A percentile compares a stretch with the other conserved stretches of the same genome.
phyloP scores from a whole-genome alignment of 2,329 filamentous ascomycete genomes.

The Aureobasidium pullulans region DNA sequence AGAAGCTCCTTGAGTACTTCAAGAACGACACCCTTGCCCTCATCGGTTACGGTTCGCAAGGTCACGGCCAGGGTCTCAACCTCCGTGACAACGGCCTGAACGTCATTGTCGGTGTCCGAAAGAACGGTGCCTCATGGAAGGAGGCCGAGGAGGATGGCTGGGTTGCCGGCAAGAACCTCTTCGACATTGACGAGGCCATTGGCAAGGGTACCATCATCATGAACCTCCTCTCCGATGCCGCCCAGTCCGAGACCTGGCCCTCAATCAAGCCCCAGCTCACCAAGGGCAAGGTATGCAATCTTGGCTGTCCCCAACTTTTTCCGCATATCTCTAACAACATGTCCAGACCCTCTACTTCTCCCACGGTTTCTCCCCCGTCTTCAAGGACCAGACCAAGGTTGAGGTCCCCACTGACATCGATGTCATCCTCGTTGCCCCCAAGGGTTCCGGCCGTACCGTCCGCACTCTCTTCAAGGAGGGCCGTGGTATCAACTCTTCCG shows the following conservation, averaged over 20 bases:
- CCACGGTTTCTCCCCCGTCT: constrained; percentile 99
- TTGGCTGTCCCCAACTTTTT: not conserved
- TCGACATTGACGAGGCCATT: constrained; percentile 97
- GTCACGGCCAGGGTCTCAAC: constrained; percentile 98
- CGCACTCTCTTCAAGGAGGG: constrained; percentile 98
- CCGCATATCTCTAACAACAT: constrained; percentile 14
- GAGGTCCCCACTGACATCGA: constrained; percentile 93
- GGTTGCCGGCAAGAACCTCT: constrained; percentile 97
- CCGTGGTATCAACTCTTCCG: constrained; percentile 98
- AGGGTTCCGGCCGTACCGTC: constrained; percentile 97
- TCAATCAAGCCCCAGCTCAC: constrained; percentile 94
- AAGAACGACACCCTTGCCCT: constrained; percentile 98
- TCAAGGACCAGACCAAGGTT: constrained; percentile 99
- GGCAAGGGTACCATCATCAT: constrained; percentile 89
- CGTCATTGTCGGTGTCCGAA: constrained; percentile 97
- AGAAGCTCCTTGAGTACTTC: constrained; percentile 99
- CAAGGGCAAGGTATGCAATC: constrained; percentile 77
- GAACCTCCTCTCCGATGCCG: constrained; percentile 97
- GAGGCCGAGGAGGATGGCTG: constrained; percentile 95
- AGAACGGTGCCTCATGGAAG: constrained; percentile 97
- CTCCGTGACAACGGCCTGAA: constrained; percentile 99
- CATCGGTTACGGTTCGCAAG: constrained; percentile 97
- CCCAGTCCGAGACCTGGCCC: constrained; percentile 98
- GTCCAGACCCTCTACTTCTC: constrained; percentile 96
- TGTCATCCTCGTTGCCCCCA: constrained; percentile 98